A percentile compares a stretch with the other conserved stretches of the same genome.
Evolutionary conservation across 352 stramenopile species (phyloP).

Genomic region (Stramenopiles sp.): DNA sequence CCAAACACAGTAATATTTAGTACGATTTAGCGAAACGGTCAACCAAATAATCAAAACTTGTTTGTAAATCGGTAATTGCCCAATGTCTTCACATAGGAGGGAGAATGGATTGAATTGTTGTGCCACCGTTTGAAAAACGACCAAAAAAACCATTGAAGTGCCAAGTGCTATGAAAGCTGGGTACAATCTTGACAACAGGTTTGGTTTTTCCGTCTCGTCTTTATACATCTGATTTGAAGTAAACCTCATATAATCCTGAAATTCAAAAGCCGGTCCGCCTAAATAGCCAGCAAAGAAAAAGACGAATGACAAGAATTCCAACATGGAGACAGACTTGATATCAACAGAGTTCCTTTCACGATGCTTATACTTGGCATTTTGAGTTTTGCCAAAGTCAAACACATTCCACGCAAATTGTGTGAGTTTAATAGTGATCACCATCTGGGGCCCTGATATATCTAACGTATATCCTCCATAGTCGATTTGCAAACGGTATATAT

Average conservation of each 20-base stretch:
- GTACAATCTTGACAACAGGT: neutral
- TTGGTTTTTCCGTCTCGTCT: neutral
- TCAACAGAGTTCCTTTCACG: slow-evolving; percentile 13
- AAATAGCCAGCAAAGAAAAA: slow-evolving; percentile 89
- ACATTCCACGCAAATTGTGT: slow-evolving; percentile 93
- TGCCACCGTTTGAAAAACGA: neutral
- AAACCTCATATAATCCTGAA: slow-evolving; percentile 55
- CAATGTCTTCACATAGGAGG: neutral
- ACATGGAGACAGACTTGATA: slow-evolving; percentile 49
- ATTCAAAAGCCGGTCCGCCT: slow-evolving; percentile 79
- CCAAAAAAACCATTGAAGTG: neutral
- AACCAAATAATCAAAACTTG: slow-evolving; percentile 62
- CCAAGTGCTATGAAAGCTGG: neutral
- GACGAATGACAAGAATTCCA: slow-evolving; percentile 87
- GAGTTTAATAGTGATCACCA: slow-evolving; percentile 88
- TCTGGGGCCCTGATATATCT: slow-evolving; percentile 61
- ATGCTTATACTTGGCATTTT: slow-evolving; percentile 26
- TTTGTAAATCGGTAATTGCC: slow-evolving; percentile 9
- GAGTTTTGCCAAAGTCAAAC: slow-evolving; percentile 56
- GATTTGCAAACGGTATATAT: slow-evolving; percentile 83
- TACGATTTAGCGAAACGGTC: slow-evolving; percentile 59
- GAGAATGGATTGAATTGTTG: neutral
- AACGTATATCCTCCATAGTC: slow-evolving; percentile 78
- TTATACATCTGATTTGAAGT: neutral
- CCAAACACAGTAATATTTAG: slow-evolving; percentile 91